Evolutionary conservation across 345 rosid species (phyloP).

Genomic region (Cardamine chenopodiifolia): DNA sequence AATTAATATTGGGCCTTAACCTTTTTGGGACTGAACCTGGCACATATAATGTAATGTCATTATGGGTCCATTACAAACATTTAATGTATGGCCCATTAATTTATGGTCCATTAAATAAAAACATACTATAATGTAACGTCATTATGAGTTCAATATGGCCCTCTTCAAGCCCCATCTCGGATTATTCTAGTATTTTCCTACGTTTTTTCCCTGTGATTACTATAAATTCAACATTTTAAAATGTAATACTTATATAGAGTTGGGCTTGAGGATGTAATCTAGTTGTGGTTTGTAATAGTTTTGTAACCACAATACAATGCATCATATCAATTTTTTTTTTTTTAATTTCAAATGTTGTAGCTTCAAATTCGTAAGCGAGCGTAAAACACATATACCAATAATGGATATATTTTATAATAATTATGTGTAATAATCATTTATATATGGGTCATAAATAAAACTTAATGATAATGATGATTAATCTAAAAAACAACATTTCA

Average conservation of each 20-base stretch:
- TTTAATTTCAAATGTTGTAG: not conserved
- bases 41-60: not conserved
- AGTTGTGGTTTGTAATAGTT: not conserved
- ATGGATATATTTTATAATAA: not conserved
- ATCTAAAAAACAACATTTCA: not conserved
- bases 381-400: not conserved
- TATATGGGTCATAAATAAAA: not conserved
- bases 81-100: not conserved
- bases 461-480: not conserved
- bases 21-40: not conserved
- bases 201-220: not conserved
- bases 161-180: not conserved
- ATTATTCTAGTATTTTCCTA: not conserved
- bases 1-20: not conserved
- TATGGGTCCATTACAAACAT: not conserved
- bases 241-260: slow-evolving; percentile 44
- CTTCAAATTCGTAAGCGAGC: not conserved
- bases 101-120: not conserved
- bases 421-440: not conserved
- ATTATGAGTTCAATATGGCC: not conserved
- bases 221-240: too few relatives aligned
- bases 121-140: not conserved
- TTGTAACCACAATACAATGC: not conserved
- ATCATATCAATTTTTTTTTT: not conserved
- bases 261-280: slow-evolving; percentile 18